Conservation (phyloP, 179 eudicot species). For the Vitellaria paradoxa region DNA sequence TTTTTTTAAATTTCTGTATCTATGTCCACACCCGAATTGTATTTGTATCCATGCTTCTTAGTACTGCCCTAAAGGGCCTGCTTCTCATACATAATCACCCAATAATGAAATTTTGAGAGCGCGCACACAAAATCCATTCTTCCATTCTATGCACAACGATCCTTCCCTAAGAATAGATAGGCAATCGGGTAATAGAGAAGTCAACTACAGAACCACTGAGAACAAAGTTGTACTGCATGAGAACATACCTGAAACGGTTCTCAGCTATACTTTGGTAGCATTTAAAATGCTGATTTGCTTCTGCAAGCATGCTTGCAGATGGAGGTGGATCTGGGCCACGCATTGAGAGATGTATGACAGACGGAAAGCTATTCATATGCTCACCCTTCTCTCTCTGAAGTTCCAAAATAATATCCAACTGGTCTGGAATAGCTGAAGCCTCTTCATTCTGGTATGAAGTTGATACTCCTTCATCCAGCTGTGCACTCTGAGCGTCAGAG, state of each 20-base stretch:
- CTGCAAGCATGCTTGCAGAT: slow-evolving; percentile 25
- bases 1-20: too few relatives aligned
- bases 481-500: slow-evolving; percentile 31
- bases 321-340: slow-evolving; percentile 35
- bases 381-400: slow-evolving; percentile 33
- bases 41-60: too few relatives aligned
- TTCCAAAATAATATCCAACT: slow-evolving; percentile 65
- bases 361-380: slow-evolving; percentile 45
- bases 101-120: background rate
- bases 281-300: slow-evolving; percentile 38
- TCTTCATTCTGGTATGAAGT: slow-evolving; percentile 37
- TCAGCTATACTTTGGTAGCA: slow-evolving; percentile 47
- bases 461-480: slow-evolving; percentile 28
- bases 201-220: background rate
- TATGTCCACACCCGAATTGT: too few relatives aligned
- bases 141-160: background rate
- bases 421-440: slow-evolving; percentile 35
- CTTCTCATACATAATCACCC: background rate
- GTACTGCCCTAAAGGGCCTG: background rate
- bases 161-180: background rate
- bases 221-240: background rate
- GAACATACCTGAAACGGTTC: slow-evolving; percentile 65
- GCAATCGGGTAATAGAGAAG: background rate
- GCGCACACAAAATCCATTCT: background rate
- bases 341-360: slow-evolving; percentile 52